A percentile compares a stretch with the other conserved stretches of the same genome.
These are phyloP conservation scores for Epichloe hybrida DNA, from an alignment of 2,329 filamentous ascomycete species.

Conservation along the genomic window DNA sequence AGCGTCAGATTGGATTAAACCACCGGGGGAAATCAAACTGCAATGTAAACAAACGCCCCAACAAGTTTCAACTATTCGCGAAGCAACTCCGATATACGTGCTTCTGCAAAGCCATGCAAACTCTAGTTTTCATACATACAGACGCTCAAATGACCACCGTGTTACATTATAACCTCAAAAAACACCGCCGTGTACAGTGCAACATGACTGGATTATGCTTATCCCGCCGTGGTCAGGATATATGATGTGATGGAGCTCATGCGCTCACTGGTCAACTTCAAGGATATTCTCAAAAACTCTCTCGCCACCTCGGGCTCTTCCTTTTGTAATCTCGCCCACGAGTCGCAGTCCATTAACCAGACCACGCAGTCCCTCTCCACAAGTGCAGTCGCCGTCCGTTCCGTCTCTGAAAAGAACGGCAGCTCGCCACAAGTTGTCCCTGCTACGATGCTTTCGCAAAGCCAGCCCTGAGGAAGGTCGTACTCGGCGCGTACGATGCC, in stretches of 20 bases:
- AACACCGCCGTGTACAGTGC: not conserved
- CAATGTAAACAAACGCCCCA: no score
- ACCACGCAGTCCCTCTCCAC: constrained; percentile 71
- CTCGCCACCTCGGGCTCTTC: constrained; percentile 64
- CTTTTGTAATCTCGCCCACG: constrained; percentile 60
- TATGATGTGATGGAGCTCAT: constrained; percentile 58
- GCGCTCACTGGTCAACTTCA: constrained; percentile 88
- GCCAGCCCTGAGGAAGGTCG: constrained; percentile 73
- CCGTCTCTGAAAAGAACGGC: constrained; percentile 88
- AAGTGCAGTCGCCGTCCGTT: constrained; percentile 71
- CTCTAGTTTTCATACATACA: not conserved
- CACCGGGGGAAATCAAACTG: no score
- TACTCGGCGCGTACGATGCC: constrained; percentile 88
- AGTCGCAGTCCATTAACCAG: constrained; percentile 63
- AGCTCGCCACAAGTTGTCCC: constrained; percentile 93
- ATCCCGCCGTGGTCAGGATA: constrained; percentile 36
- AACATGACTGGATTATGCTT: constrained; percentile 4
- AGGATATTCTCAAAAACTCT: constrained; percentile 72
- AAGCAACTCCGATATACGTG: no score
- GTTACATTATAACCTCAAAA: not conserved
- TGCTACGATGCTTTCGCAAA: constrained; percentile 84
- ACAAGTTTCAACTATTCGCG: no score
- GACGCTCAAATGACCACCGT: not conserved
- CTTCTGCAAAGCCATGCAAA: not conserved
- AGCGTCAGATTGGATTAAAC: no score